A percentile compares a stretch with the other conserved stretches of the same genome.
These are phyloP conservation scores for Ophiosphaerella herpotricha DNA, from an alignment of 2,329 filamentous ascomycete genomes.

Conservation along the genomic window DNA sequence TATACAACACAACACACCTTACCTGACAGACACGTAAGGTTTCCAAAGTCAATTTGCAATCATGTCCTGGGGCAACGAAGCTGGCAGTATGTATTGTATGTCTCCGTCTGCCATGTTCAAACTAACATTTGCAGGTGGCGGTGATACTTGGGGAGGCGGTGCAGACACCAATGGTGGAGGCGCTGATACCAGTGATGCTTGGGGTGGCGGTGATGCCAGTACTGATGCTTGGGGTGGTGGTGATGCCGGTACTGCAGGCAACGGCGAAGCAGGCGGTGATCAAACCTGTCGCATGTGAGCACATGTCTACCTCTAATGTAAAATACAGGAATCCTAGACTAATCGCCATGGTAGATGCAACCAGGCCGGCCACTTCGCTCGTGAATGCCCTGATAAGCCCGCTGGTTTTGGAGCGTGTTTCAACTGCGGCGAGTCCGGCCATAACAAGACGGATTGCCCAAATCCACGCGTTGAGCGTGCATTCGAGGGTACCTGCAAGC, in stretches of 20 bases:
- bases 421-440: constrained; percentile 65
- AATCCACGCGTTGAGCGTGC: constrained; percentile 58
- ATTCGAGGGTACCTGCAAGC: constrained; percentile 64
- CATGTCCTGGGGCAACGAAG: constrained; percentile 30
- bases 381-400: constrained; percentile 54
- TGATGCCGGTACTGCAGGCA: constrained; percentile 17
- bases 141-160: constrained; percentile 12
- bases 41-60: background rate
- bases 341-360: constrained; percentile 46
- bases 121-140: constrained; percentile 24
- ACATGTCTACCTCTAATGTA: background rate
- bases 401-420: constrained; percentile 56
- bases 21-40: too few species aligned
- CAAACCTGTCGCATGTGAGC: constrained; percentile 50
- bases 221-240: constrained; percentile 24
- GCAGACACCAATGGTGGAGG: constrained; percentile 1
- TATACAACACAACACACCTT: background rate
- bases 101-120: constrained; percentile 7
- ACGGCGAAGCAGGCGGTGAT: constrained; percentile 28
- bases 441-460: constrained; percentile 66
- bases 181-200: constrained; percentile 19
- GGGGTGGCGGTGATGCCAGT: constrained; percentile 20
- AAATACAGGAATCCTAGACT: constrained; percentile 16
- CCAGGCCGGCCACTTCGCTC: constrained; percentile 52
- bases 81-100: constrained; percentile 11